These are phyloP conservation scores for Cryphonectria nitschkei DNA, from an alignment of 2,329 filamentous ascomycete species.

Conservation along the genomic window DNA sequence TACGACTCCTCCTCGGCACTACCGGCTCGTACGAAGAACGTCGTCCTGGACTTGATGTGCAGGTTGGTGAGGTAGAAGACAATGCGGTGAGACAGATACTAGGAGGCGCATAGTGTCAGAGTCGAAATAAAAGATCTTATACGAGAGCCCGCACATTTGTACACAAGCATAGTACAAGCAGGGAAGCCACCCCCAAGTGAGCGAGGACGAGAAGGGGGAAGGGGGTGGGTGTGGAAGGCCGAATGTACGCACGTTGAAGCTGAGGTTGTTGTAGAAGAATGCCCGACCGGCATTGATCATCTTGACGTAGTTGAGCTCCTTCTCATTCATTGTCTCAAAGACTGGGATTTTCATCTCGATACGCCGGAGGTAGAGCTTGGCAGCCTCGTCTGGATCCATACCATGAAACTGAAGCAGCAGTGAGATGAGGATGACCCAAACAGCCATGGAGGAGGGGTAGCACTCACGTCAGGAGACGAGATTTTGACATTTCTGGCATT, in stretches of 20 bases:
- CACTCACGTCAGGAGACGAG: constrained; percentile 84
- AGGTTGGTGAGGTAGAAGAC: constrained; percentile 98
- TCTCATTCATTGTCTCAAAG: constrained; percentile 95
- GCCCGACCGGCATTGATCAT: constrained; percentile 98
- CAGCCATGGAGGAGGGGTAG: neutral
- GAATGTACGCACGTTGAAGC: constrained; percentile 64
- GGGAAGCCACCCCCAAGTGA: too few species aligned
- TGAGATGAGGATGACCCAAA: constrained; percentile 19
- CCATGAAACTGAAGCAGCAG: constrained; percentile 69
- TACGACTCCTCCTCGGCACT: constrained; percentile 85
- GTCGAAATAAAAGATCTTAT: neutral
- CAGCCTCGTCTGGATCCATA: constrained; percentile 91
- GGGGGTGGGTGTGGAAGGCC: too few species aligned
- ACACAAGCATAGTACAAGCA: neutral
- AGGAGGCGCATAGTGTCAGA: neutral
- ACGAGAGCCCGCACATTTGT: too few species aligned
- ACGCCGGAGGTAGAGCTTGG: constrained; percentile 85
- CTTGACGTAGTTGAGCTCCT: constrained; percentile 95
- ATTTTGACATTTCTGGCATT: constrained; percentile 98
- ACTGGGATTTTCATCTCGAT: constrained; percentile 93
- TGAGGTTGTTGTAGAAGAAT: constrained; percentile 95
- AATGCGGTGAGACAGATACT: constrained; percentile 91
- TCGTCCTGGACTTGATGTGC: constrained; percentile 93
- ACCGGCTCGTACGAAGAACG: constrained; percentile 86
- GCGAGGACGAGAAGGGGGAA: too few species aligned